phyloP scores from a whole-genome alignment of 2,329 filamentous ascomycete genomes.

The Mycosphaerella sp. region DNA sequence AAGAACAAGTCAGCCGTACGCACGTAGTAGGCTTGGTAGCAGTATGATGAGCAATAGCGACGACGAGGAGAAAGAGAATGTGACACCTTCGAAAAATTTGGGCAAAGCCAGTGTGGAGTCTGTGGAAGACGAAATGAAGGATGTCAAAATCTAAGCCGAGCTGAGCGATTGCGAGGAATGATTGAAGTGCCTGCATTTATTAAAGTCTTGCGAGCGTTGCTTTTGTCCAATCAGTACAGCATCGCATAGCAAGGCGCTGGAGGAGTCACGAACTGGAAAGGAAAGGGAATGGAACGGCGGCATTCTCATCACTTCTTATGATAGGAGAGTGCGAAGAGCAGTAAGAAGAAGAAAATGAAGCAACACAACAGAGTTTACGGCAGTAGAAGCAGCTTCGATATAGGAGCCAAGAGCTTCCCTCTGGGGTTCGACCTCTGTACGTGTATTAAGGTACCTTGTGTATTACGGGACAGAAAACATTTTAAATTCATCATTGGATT shows the following conservation, averaged over 20 bases:
- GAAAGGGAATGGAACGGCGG: neutral
- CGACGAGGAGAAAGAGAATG: constrained; percentile 19
- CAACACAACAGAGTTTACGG: constrained; percentile 3
- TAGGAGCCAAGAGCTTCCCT: constrained; percentile 2
- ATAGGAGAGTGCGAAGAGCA: neutral
- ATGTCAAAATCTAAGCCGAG: constrained; percentile 39
- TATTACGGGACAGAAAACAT: too few species aligned
- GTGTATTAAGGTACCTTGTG: too few species aligned
- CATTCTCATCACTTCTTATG: neutral
- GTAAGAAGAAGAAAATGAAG: neutral
- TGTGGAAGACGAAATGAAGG: constrained; percentile 41
- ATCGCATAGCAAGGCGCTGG: constrained; percentile 17
- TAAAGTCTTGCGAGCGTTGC: constrained; percentile 11
- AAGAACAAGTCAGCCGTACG: constrained; percentile 15
- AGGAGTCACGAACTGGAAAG: neutral
- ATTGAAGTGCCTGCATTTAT: constrained; percentile 1
- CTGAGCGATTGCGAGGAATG: neutral
- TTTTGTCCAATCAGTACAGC: constrained; percentile 11
- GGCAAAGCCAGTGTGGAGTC: constrained; percentile 21
- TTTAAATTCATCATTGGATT: too few species aligned
- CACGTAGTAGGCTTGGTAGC: constrained; percentile 21
- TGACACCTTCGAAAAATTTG: constrained; percentile 13
- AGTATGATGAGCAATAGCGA: constrained; percentile 21
- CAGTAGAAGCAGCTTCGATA: constrained; percentile 6
- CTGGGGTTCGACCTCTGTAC: too few species aligned